Evolutionary conservation across 148 eudicot genomes (phyloP).

Genomic region (Vaccinium macrocarpon): DNA sequence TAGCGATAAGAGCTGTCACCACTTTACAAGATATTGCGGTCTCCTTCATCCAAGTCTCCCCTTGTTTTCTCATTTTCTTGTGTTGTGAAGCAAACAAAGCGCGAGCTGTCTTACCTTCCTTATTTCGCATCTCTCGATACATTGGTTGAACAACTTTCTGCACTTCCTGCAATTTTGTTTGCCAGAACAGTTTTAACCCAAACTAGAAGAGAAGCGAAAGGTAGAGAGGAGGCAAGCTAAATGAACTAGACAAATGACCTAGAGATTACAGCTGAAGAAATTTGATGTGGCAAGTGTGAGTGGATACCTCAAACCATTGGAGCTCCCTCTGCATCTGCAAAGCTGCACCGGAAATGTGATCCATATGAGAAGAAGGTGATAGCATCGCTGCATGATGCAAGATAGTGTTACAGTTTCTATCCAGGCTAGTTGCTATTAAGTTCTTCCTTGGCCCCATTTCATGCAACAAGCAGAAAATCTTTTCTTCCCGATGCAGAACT

Average conservation of each 20-base stretch:
- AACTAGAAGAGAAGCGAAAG: not conserved
- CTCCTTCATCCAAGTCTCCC: slow-evolving; percentile 10
- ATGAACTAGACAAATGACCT: no score
- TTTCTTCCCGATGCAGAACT: slow-evolving; percentile 14
- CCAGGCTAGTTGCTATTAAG: slow-evolving; percentile 16
- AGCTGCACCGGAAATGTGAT: slow-evolving; percentile 18
- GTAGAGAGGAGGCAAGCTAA: not conserved
- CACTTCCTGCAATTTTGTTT: not conserved
- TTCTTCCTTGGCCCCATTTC: slow-evolving; percentile 17
- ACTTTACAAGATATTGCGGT: slow-evolving; percentile 6
- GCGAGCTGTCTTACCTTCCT: not conserved
- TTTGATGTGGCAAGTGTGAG: not conserved
- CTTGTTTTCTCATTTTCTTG: not conserved
- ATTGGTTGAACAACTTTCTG: not conserved
- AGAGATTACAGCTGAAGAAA: no score
- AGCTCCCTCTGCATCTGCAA: slow-evolving; percentile 27
- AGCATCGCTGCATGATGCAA: slow-evolving; percentile 22
- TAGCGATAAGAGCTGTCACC: slow-evolving; percentile 7
- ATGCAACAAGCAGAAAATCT: slow-evolving; percentile 17
- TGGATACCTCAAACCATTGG: slow-evolving; percentile 25
- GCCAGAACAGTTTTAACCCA: not conserved
- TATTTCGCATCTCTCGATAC: not conserved
- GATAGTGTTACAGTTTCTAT: slow-evolving; percentile 9
- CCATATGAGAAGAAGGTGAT: slow-evolving; percentile 16
- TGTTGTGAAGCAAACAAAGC: slow-evolving; percentile 6